Evolutionary conservation across 768 basidiomycete species (phyloP).

Genomic region (Gloeostereum incarnatum): DNA sequence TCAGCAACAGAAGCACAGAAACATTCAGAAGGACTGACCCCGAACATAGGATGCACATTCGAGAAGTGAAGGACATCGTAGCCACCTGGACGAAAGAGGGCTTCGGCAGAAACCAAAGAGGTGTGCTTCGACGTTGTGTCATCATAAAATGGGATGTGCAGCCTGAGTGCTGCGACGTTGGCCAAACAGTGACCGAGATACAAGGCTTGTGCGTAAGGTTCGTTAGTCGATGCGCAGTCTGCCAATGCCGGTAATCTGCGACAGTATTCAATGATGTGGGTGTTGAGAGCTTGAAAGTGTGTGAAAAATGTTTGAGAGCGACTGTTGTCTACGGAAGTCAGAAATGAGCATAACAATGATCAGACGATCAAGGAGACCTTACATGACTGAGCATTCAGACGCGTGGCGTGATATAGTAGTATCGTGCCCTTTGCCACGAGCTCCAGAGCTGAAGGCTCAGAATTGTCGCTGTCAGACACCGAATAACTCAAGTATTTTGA

Average conservation of each 20-base stretch:
- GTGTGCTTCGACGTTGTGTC: constrained; percentile 30
- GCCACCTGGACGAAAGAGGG: constrained; percentile 29
- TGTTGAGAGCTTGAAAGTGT: constrained; percentile 37
- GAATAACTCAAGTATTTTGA: constrained; percentile 35
- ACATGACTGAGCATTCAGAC: constrained; percentile 42
- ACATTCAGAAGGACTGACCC: constrained; percentile 25
- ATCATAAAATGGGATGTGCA: constrained; percentile 32
- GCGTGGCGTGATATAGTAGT: constrained; percentile 48
- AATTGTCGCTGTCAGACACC: constrained; percentile 13
- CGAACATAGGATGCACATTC: constrained; percentile 39
- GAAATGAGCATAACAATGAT: neutral
- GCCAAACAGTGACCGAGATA: constrained; percentile 38
- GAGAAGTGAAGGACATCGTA: constrained; percentile 28
- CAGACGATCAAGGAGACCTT: constrained; percentile 9
- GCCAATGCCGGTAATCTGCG: constrained; percentile 24
- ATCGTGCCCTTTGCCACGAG: constrained; percentile 46
- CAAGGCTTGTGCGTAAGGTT: constrained; percentile 23
- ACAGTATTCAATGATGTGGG: constrained; percentile 32
- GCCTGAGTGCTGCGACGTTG: constrained; percentile 40
- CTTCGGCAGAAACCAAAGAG: constrained; percentile 33
- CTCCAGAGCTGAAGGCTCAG: constrained; percentile 27
- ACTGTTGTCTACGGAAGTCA: constrained; percentile 13
- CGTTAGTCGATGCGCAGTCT: constrained; percentile 16
- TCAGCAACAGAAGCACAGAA: constrained; percentile 5
- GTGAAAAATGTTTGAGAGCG: constrained; percentile 32